Conservation (phyloP, 768 basidiomycete genomes). For the Boletus reticuloceps region DNA sequence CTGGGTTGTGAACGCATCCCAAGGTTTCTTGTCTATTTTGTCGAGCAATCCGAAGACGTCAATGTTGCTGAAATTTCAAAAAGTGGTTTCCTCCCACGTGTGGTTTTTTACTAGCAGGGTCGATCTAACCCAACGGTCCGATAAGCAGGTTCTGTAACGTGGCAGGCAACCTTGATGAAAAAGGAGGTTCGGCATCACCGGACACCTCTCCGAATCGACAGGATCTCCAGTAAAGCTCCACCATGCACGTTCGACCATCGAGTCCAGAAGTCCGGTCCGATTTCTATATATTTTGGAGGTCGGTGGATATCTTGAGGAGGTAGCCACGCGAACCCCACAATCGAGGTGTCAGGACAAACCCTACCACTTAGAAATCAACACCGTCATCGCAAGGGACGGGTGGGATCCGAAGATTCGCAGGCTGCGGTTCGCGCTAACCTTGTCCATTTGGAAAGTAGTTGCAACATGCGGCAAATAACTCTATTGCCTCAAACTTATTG, state of each 20-base stretch:
- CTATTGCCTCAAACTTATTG: background rate
- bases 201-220: background rate
- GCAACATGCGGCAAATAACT: background rate
- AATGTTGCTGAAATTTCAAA: too few species aligned
- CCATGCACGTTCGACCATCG: background rate
- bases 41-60: too few species aligned
- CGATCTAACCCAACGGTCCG: too few species aligned
- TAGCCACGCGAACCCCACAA: slow-evolving; percentile 5
- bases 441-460: slow-evolving; percentile 5
- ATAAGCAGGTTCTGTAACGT: slow-evolving; percentile 5
- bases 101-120: background rate
- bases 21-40: background rate
- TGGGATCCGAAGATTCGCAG: background rate
- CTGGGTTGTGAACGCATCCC: background rate
- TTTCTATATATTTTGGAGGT: background rate
- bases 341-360: background rate
- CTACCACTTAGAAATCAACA: background rate
- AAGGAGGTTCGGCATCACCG: background rate
- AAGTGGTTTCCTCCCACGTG: background rate
- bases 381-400: background rate
- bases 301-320: slow-evolving; percentile 1
- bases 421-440: background rate
- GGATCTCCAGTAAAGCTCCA: too few species aligned
- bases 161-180: slow-evolving; percentile 4
- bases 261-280: background rate